phyloP scores from a whole-genome alignment of 2,329 filamentous ascomycete genomes.

The Monilinia vaccinii-corymbosi region DNA sequence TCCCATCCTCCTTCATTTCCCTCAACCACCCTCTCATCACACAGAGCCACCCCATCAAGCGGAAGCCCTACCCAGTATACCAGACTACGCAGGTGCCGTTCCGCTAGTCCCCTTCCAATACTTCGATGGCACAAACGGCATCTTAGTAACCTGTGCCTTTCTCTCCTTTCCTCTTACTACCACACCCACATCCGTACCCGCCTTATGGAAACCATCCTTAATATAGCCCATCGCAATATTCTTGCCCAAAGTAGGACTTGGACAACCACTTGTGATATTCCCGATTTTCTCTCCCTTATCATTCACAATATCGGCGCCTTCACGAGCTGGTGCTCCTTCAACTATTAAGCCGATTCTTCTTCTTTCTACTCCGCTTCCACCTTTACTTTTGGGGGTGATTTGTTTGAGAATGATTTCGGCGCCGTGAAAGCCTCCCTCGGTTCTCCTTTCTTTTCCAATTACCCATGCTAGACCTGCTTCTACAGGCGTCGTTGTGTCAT shows the following conservation, averaged over 20 bases:
- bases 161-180: constrained; percentile 57
- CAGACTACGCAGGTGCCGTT: not conserved
- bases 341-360: constrained; percentile 75
- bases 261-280: constrained; percentile 78
- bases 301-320: constrained; percentile 70
- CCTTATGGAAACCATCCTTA: constrained; percentile 57
- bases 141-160: constrained; percentile 56
- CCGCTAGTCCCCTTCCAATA: constrained; percentile 37
- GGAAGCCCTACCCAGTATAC: not conserved
- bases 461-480: constrained; percentile 67
- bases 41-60: not conserved
- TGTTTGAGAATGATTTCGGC: constrained; percentile 69
- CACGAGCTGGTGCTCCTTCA: constrained; percentile 79
- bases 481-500: constrained; percentile 65
- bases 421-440: constrained; percentile 71
- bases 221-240: constrained; percentile 93
- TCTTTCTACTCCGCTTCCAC: constrained; percentile 58
- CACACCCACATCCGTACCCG: constrained; percentile 56
- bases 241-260: constrained; percentile 74
- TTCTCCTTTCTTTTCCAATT: constrained; percentile 67
- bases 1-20: not conserved
- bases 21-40: not conserved
- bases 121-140: constrained; percentile 62
- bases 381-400: constrained; percentile 63
- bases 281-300: constrained; percentile 61